Conservation (phyloP, 208 protist species). For the Leishmania major region DNA sequence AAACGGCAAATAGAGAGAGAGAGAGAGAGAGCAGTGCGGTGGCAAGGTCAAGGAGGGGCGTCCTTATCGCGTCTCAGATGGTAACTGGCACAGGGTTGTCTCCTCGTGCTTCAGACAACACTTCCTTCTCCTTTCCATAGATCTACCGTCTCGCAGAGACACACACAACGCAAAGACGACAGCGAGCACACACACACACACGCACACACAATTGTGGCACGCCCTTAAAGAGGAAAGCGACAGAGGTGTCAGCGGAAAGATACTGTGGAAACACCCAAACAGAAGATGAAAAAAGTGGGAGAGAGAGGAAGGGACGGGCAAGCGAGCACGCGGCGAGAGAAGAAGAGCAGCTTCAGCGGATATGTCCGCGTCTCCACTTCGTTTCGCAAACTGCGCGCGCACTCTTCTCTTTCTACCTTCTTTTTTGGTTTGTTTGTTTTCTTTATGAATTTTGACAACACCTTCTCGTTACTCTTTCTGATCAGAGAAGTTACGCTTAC, state of each 20-base stretch:
- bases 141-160: not conserved
- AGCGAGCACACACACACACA: not conserved
- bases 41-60: not conserved
- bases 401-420: not conserved
- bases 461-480: not conserved
- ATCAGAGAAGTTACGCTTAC: not conserved
- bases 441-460: not conserved
- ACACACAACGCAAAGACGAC: not conserved
- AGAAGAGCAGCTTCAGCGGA: conserved; percentile 3
- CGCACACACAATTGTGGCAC: not conserved
- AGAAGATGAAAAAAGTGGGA: not conserved
- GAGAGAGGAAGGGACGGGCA: not conserved
- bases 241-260: not conserved
- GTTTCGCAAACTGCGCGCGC: not conserved
- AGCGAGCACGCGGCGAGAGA: not conserved
- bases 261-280: not conserved
- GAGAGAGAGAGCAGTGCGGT: not conserved
- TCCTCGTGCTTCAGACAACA: not conserved
- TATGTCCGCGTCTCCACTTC: not conserved
- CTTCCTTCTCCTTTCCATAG: not conserved
- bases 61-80: not conserved
- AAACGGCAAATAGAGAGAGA: not conserved
- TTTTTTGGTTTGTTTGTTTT: not conserved
- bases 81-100: not conserved
- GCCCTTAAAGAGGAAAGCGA: not conserved